Percentiles rank a stretch among this genome's conserved stretches.
Evolutionary conservation across 805 yeast species (phyloP).

Genomic region (Pichia manshurica): DNA sequence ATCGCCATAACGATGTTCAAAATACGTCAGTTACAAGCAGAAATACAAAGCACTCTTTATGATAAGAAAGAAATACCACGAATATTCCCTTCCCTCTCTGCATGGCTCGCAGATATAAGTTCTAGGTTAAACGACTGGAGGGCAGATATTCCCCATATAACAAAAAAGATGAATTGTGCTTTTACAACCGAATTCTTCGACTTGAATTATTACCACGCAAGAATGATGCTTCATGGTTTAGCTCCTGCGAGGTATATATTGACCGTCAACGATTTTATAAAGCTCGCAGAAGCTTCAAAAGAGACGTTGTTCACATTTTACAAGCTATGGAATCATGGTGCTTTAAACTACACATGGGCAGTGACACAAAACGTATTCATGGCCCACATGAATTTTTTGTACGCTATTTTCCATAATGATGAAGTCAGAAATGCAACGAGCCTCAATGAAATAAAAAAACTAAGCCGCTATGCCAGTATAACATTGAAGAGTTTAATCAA

Average conservation of each 20-base stretch:
- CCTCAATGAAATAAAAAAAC: slow-evolving; percentile 45
- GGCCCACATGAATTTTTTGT: slow-evolving; percentile 83
- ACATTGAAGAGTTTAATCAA: slow-evolving; percentile 59
- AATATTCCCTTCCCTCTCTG: slow-evolving; percentile 42
- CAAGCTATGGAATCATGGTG: slow-evolving; percentile 47
- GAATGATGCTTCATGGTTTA: slow-evolving; percentile 67
- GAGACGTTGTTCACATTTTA: slow-evolving; percentile 61
- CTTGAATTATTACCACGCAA: slow-evolving; percentile 72
- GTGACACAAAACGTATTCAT: slow-evolving; percentile 83
- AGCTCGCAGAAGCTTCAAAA: slow-evolving; percentile 57
- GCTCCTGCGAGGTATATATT: slow-evolving; percentile 63
- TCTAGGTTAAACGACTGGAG: slow-evolving; percentile 60
- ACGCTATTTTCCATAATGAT: slow-evolving; percentile 67
- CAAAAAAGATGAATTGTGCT: slow-evolving; percentile 61
- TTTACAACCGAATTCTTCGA: slow-evolving; percentile 67
- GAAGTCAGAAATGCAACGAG: slow-evolving; percentile 42
- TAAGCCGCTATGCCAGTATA: slow-evolving; percentile 43
- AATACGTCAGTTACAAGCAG: slow-evolving; percentile 71
- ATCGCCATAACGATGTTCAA: slow-evolving; percentile 63
- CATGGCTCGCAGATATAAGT: slow-evolving; percentile 58
- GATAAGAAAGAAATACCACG: slow-evolving; percentile 71
- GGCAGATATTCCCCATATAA: slow-evolving; percentile 47
- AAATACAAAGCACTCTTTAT: slow-evolving; percentile 65
- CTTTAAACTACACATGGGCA: slow-evolving; percentile 86
- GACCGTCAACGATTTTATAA: slow-evolving; percentile 45